Base-by-base conservation (phyloP, 2,329 filamentous ascomycete species). In the Claviceps sp. region DNA sequence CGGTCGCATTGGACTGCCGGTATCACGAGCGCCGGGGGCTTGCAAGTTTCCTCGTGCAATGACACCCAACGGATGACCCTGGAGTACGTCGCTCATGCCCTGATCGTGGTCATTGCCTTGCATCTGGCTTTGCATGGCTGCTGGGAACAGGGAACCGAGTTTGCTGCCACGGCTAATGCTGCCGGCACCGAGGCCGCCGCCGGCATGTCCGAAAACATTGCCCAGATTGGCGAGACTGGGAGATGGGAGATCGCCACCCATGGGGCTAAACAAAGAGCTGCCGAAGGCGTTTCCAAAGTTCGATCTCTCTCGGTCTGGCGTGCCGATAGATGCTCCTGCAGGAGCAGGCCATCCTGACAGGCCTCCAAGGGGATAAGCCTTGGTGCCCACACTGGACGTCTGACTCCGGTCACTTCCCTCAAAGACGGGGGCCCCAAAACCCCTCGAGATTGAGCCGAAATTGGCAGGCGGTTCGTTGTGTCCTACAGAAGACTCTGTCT, bases 101-200 rank as follows among this genome's bases (percentile, higher is more conserved):
- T 80, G 77, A 4, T 82, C 78, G 44, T 85, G 84, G 13, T 91
- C 85, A 34, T 82, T 77, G 3, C 71, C 70, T 54, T 89, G 86
- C 85, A 94, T 90, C 65, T 94, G 88, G 39, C 89, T 87, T 68
- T 96, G 90, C 86, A 95, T 90, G 4, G 85, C 84, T 1, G 82
- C 72, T 8, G 91, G 90, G 62, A 98, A 96, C 24, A 98, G 73
- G 1, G 89, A 90, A 2, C 87, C 86, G 41, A 96, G 74, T 67
- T 90, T 94, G 71, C 87, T 93, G 5, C 81, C 77, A 40, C 89
- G 82, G 37, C 87, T 81, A 46, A 87, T 79, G 50, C 84, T 84
- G 49, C 84, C 83, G 6, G 81, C 70, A 52, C 74, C 75, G 53
- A 73, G 74, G 41, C 74, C 76, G 22, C 74, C 72, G 40, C 78